Evolutionary conservation across 2,329 filamentous ascomycete genomes (phyloP).

Genomic region (Akanthomyces dipterigenus): DNA sequence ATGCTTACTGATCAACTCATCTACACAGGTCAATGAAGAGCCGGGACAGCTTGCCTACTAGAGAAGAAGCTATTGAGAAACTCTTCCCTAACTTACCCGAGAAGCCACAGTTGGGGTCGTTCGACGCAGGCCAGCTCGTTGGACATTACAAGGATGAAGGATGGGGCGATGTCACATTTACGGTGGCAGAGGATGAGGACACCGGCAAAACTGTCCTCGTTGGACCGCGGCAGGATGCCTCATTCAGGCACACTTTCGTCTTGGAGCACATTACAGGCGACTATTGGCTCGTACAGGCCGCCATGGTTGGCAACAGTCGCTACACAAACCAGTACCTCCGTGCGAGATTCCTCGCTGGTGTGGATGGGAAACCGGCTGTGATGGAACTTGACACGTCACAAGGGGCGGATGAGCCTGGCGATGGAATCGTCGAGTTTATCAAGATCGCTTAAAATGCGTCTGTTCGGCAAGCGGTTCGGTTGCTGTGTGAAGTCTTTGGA

Average conservation of each 20-base stretch:
- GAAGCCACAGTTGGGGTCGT: background rate
- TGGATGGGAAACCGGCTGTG: constrained; percentile 1
- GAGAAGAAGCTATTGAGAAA: background rate
- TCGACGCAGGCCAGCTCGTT: background rate
- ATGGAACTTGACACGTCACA: background rate
- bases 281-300: constrained; percentile 2
- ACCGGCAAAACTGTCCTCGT: background rate
- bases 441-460: background rate
- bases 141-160: constrained; percentile 6
- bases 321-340: background rate
- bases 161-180: constrained; percentile 4
- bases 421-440: constrained; percentile 2
- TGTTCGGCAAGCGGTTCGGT: background rate
- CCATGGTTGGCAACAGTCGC: background rate
- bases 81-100: constrained; percentile 8
- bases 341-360: background rate
- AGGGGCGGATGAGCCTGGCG: background rate
- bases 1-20: background rate
- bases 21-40: background rate
- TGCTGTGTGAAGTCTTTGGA: background rate
- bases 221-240: background rate
- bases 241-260: background rate
- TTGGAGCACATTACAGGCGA: constrained; percentile 10
- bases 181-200: background rate
- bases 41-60: background rate